Evolutionary conservation across 2,329 filamentous ascomycete genomes (phyloP), one percentile per base, ranked within the genome.

Genomic region (Colletotrichum coccodes): DNA sequence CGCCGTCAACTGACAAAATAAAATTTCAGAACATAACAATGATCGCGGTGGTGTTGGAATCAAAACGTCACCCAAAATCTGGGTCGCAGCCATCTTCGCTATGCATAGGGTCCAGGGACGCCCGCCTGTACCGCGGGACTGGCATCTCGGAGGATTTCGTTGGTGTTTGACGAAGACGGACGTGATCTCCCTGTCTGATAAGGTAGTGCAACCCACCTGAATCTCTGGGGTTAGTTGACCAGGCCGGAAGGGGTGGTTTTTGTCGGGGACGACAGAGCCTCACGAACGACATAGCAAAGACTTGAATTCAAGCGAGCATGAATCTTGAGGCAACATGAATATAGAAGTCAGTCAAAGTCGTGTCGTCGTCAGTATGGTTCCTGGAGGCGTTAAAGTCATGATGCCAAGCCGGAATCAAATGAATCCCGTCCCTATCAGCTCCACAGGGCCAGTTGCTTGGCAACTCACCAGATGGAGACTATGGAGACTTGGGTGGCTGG

Each of bases 181-280:
- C 16, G 28, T 11, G n/a, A 23, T 16, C 26, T 8, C 12, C n/a
- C 32, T n/a, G 53, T 9, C 28, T 26, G 57, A 47, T 49, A 46
- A 60, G 44, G 57, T 14, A 36, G 42, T 60, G 42, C 57, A 60
- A 60, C 57, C 30, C 57, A 28, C 42, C 44, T n/a, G 8, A 26
- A 58, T 46, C n/a, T 23, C 28, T 11, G 28, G 26, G 18, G 18
- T 34, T 44, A 23, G 28, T 6, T 40, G 44, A 11, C 28, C 14
- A 30, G 28, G 46, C 40, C 46, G 21, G n/a, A 26, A 42, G 16
- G 12, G 38, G 11, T 30, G 54, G 16, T 23, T 34, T n/a, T 34
- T n/a, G 42, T 16, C 42, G 26, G 12, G 9, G 38, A 16, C 23
- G 30, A 14, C 42, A 60, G 57, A 60, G 57, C 57, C 57, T 60